Base-by-base conservation (phyloP, 2,329 filamentous ascomycete species). In the Hortaea sp. region DNA sequence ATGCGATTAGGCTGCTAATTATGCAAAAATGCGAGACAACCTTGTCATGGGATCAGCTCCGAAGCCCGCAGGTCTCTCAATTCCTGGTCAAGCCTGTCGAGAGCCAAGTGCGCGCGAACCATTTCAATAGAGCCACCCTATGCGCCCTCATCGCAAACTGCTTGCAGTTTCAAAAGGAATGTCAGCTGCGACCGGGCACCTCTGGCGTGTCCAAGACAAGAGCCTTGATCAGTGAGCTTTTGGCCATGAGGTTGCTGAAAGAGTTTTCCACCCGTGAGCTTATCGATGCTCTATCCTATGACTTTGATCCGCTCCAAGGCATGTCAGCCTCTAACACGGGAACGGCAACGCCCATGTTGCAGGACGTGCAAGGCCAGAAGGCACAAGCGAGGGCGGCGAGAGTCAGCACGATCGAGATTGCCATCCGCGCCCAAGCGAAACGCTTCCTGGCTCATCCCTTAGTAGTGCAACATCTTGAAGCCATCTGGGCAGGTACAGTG, bases 61-160 rank as follows among this genome's bases (percentile, higher is more conserved):
- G 89, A 53, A 94, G 88, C n/a, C 90, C 90, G 3, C 90, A 97
- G 63, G 84, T 97, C 47, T 95, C 88, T 11, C 89, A 95, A 62
- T 97, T 97, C 63, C 76, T 97, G 32, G 78, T 95, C 62, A 95
- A 95, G 71, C 90, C 90, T 2, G 92, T 95, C 72, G 88, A 92
- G 66, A 85, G 92, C 63, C 84, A 90, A 64, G 89, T 95, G 52
- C 81, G 84, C 50, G 74, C 79, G 11, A 80, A 85, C 43, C 86
- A 95, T 66, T 90, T 94, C 65, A 89, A 84, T 29, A 78, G 85
- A 41, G 89, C 86, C 7, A 92, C 88, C 0, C 66, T 95, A 34
- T 95, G 94, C 68, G 88, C 88, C 2, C 70, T 97, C 55, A 84
- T 95, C 76, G 88, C 89, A 42, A 97, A 97, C 61, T 94, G 87